Base-by-base conservation (phyloP, 1,284 basidiomycete genomes). In the Gymnopus androsaceus region DNA sequence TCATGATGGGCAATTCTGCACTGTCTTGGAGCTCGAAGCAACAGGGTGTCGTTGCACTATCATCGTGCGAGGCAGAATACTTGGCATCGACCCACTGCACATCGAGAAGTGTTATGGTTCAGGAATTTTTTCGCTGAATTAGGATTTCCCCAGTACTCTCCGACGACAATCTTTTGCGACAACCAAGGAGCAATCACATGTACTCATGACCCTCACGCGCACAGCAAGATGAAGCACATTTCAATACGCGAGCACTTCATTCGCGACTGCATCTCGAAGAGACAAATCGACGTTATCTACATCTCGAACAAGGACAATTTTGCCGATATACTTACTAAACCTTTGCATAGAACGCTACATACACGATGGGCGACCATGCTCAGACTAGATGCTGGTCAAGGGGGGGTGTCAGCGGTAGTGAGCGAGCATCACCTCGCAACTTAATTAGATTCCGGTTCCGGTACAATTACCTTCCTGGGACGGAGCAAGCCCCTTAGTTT, bases 171-270 rank as follows among this genome's bases (percentile, higher is more conserved):
- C 5, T 38, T 38, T 38, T 38, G 37, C n/a, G n/a, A 38, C 37
- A 38, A 38, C n/a, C 37, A 38, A 17, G 37, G 37, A 17, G n/a
- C 37, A 9, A 38, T 38, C 37, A 17, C 37, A 9, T 38, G 37
- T n/a, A 38, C 37, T 14, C n/a, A 38, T 17, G n/a, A 38, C 37
- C 37, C 37, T 5, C 37, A 38, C n/a, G n/a, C 37, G 7, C 37
- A 38, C n/a, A 38, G 37, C 37, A 38, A 38, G n/a, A 38, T 38
- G 37, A 38, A 38, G n/a, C 36, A 53, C n/a, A 53, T 41, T 12
- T 40, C 36, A 1, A 60, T 60, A 28, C 42, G 59, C 2, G 55
- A 60, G 25, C 56, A 61, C 55, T 61, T n/a, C n/a, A n/a, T n/a
- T n/a, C n/a, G n/a, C n/a, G n/a, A n/a, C n/a, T n/a, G n/a, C n/a